Base-by-base conservation (phyloP, 192 early-diverging fungal species). In the Borealophlyctis nickersoniae region DNA sequence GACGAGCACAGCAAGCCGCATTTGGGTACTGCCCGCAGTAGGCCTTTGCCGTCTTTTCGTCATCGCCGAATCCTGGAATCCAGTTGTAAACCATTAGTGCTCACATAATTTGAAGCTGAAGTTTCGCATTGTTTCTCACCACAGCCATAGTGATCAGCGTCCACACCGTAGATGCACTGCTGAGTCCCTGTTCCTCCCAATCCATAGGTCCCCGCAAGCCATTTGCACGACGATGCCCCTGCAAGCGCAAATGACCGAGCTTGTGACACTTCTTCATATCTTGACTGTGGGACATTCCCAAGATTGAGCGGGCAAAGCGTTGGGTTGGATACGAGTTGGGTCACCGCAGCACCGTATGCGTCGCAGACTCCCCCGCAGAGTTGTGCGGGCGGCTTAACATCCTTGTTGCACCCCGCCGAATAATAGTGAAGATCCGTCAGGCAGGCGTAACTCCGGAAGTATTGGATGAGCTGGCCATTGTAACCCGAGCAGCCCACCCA, bases 381-480 rank as follows among this genome's bases (percentile, higher is more conserved):
- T 34, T 39, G 56, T 53, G 30, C 28, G 34, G 36, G 28, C 34
- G 56, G 55, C 29, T 58, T 52, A 30, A 16, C 32, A 2, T 56
- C 28, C 45, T 59, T n/a, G 73, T 80, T 80, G 67, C 78, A 80
- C 1, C 57, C 51, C 31, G 39, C 50, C 30, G 78, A 80, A 35
- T 54, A 72, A 24, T 55, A 30, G 65, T 73, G 74, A 23, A 80
- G 68, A 57, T 80, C 78, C 49, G 68, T 78, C 49, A 78, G 36
- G 76, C 78, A 80, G 19, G 60, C 56, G 65, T 79, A 78, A 4
- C 75, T 60, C 22, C 71, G 66, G 56, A 65, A 71, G 66, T 76
- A 78, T 63, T 80, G 78, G 58, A 80, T 77, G n/a, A 65, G 66
- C 29, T 66, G 56, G 63, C 75, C 78, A 2, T 64, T 23, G 71